These are phyloP conservation scores for Aspergillus unguis DNA, from an alignment of 2,329 filamentous ascomycete species.

Conservation along the genomic window DNA sequence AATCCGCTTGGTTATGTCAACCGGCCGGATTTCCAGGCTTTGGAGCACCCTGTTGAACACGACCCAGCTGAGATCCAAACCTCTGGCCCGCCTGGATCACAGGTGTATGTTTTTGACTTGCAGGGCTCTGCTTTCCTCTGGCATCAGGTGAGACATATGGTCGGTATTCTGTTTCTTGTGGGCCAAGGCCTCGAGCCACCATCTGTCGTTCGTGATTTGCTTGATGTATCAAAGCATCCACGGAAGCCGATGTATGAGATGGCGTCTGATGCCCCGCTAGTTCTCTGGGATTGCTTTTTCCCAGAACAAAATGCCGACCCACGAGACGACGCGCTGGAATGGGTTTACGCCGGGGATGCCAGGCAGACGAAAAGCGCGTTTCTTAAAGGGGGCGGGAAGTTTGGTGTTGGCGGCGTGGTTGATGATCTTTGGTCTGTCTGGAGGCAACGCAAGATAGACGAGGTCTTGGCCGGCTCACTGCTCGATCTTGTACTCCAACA, in stretches of 20 bases:
- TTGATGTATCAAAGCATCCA: slow-evolving; percentile 70
- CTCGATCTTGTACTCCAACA: slow-evolving; percentile 59
- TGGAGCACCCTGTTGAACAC: slow-evolving; percentile 17
- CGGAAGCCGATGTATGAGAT: slow-evolving; percentile 83
- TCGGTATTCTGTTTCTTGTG: slow-evolving; percentile 86
- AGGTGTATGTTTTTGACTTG: slow-evolving; percentile 84
- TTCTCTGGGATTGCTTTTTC: slow-evolving; percentile 95
- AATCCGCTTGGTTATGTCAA: slow-evolving; percentile 58
- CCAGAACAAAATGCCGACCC: slow-evolving; percentile 52
- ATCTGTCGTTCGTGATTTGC: slow-evolving; percentile 66
- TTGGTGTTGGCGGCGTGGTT: slow-evolving; percentile 63
- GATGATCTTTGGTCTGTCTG: slow-evolving; percentile 79
- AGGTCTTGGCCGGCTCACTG: slow-evolving; percentile 73
- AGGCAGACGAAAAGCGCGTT: slow-evolving; percentile 37
- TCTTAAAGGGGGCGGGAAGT: slow-evolving; percentile 55
- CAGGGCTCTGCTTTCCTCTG: slow-evolving; percentile 91
- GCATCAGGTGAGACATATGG: slow-evolving; percentile 96
- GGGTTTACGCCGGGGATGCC: slow-evolving; percentile 75
- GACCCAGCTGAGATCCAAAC: slow-evolving; percentile 16
- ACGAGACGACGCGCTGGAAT: slow-evolving; percentile 63
- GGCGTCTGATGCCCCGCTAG: slow-evolving; percentile 83
- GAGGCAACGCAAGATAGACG: slow-evolving; percentile 83
- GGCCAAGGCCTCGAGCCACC: slow-evolving; percentile 82
- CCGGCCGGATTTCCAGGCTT: slow-evolving; percentile 44
- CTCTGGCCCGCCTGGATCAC: slow-evolving; percentile 44